Percentiles rank a stretch among this genome's conserved stretches.
Evolutionary conservation across 352 stramenopile species (phyloP).

Genomic region (Globisporangium takayamanum): DNA sequence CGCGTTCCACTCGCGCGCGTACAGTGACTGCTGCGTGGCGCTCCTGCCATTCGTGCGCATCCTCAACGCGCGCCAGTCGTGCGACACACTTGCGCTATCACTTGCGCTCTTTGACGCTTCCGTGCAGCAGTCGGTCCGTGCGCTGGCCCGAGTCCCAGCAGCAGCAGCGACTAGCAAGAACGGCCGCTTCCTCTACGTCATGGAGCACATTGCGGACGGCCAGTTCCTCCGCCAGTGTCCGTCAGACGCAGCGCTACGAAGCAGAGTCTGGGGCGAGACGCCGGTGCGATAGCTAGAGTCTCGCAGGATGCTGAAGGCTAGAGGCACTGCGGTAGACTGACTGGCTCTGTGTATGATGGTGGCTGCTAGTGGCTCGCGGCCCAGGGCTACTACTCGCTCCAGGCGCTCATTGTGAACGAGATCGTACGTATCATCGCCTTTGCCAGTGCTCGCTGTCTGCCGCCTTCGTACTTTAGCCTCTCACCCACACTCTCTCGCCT

Average conservation of each 20-base stretch:
- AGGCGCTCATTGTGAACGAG: constrained; percentile 65
- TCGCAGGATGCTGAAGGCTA: background rate
- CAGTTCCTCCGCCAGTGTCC: constrained; percentile 43
- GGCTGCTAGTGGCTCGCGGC: constrained; percentile 45
- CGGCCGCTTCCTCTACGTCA: constrained; percentile 26
- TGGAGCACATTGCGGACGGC: constrained; percentile 49
- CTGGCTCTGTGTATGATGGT: background rate
- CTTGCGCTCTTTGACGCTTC: constrained; percentile 28
- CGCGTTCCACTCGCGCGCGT: constrained; percentile 42
- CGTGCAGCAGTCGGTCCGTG: background rate
- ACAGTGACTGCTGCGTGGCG: constrained; percentile 29
- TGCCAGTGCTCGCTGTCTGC: background rate
- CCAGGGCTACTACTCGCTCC: constrained; percentile 57
- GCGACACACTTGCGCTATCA: constrained; percentile 54
- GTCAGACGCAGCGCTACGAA: constrained; percentile 24
- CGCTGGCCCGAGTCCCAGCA: background rate
- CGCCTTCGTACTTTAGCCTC: background rate
- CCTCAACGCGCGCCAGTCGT: constrained; percentile 63
- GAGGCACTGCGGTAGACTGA: background rate
- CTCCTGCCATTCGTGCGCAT: constrained; percentile 35
- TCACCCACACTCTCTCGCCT: background rate
- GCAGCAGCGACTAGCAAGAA: constrained; percentile 1
- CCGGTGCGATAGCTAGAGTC: constrained; percentile 4
- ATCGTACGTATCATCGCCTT: constrained; percentile 36
- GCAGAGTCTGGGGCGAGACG: constrained; percentile 41